phyloP scores from a whole-genome alignment of 305 asterid species.

The Petunia hybrid region DNA sequence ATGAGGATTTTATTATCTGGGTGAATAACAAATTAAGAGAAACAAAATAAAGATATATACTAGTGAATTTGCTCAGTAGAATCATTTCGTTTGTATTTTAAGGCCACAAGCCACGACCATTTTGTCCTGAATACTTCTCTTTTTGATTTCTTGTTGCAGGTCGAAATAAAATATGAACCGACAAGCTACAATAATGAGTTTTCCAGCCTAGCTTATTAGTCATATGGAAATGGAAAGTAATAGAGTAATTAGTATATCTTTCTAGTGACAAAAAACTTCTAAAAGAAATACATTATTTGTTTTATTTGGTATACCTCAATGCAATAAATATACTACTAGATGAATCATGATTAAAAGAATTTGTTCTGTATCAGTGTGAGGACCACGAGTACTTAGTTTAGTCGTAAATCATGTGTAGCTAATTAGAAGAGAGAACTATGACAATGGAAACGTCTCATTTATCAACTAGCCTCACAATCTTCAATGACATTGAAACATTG shows the following conservation, averaged over 20 bases:
- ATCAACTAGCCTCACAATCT: neutral
- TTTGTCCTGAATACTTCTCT: too few relatives aligned
- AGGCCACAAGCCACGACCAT: too few relatives aligned
- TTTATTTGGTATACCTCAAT: too few relatives aligned
- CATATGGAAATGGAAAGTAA: neutral
- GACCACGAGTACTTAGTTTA: neutral
- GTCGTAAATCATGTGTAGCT: neutral
- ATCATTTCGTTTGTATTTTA: too few relatives aligned
- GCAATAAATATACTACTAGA: too few relatives aligned
- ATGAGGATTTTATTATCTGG: too few relatives aligned
- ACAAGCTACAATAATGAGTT: neutral
- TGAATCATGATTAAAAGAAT: too few relatives aligned
- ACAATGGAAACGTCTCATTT: neutral
- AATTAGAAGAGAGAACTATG: too few relatives aligned
- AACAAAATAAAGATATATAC: too few relatives aligned
- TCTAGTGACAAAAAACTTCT: neutral
- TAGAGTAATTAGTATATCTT: neutral
- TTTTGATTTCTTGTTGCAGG: neutral
- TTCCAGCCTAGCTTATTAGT: neutral
- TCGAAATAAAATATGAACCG: neutral
- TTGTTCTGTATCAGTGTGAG: neutral
- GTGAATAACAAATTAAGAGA: too few relatives aligned
- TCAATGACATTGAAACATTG: neutral
- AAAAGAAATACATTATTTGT: too few relatives aligned
- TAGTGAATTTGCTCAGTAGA: too few relatives aligned